Conservation (phyloP, 352 stramenopile species). For the Pythium rhizo-oryzae region DNA sequence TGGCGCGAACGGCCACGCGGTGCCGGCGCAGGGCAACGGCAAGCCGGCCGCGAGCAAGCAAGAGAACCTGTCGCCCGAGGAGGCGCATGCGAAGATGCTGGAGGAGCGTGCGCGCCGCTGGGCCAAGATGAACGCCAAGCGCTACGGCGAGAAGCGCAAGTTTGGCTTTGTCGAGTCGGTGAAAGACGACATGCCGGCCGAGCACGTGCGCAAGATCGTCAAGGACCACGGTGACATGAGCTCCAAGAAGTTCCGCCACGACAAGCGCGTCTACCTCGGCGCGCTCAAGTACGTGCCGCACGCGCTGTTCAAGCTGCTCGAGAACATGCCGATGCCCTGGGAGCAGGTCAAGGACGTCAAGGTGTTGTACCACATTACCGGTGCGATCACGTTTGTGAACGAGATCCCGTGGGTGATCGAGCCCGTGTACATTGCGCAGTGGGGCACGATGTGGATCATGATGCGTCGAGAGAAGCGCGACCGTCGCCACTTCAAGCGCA, state of each 20-base stretch:
- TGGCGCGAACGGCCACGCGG: not conserved
- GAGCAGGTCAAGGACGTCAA: constrained; percentile 99
- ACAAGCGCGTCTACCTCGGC: constrained; percentile 99
- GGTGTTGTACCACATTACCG: constrained; percentile 99
- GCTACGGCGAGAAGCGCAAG: constrained; percentile 94
- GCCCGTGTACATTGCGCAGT: constrained; percentile 99
- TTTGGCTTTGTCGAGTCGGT: constrained; percentile 94
- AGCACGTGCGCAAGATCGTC: constrained; percentile 99
- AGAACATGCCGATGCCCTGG: constrained; percentile 99
- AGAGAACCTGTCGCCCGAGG: constrained; percentile 38
- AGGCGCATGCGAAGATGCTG: constrained; percentile 62
- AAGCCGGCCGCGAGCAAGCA: constrained; percentile 10
- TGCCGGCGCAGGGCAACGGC: not conserved
- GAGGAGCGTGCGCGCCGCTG: constrained; percentile 84
- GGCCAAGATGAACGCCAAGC: constrained; percentile 93
- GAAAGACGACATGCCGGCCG: constrained; percentile 92
- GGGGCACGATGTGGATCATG: constrained; percentile 99
- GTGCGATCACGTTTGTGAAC: constrained; percentile 99
- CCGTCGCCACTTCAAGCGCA: constrained; percentile 99
- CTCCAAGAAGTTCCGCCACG: constrained; percentile 98
- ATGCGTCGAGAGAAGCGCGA: constrained; percentile 99
- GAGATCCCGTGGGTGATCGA: constrained; percentile 99
- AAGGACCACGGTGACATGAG: constrained; percentile 99
- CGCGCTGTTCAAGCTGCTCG: constrained; percentile 99
- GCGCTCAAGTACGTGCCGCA: constrained; percentile 99